Base-by-base conservation (phyloP, 192 early-diverging fungal species). In the Backusella psychrophila region DNA sequence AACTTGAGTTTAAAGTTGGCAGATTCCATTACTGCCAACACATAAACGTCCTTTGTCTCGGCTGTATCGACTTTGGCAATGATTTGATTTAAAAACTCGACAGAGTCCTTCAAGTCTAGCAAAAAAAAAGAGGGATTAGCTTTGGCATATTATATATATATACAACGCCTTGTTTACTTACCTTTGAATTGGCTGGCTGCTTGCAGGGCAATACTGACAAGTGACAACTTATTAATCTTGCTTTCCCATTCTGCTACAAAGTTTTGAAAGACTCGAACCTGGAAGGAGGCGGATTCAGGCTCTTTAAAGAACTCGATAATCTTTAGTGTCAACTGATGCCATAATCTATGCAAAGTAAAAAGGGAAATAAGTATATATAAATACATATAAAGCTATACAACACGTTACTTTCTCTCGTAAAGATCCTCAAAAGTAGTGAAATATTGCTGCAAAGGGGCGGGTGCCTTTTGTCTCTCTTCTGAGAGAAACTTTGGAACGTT, bases 231-330 rank as follows among this genome's bases (percentile, higher is more conserved):
- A 89, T 97, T 99, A 93, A 99, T 96, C 82, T 97, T 93, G 81
- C 87, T 88, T 75, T 95, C 93, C 93, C 94, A 99, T 72, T 99
- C 97, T 7, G 86, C 81, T 29, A 99, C 91, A 85, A 99, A 99
- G 75, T 96, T 85, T 53, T 94, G 89, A 83, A 95, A 99, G 44
- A 99, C 72, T 11, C 89, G 87, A 35, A 97, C 86, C 66, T 96
- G 91, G 81, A 89, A 90, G 11, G 91, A 84, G 67, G 87, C 89
- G 7, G 98, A 93, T 33, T 88, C 87, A 29, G 95, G 94, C 21
- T 91, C 82, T 74, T 86, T 88, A 74, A 96, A 87, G 77, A 97
- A 97, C 66, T 89, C 88, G 53, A 94, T 86, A 2, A 99, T 86
- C 39, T 85, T 85, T 44, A 91, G 65, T 31, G 97, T 99, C 69